phyloP scores from a whole-genome alignment of 768 basidiomycete genomes.

The Ramaria sp. region DNA sequence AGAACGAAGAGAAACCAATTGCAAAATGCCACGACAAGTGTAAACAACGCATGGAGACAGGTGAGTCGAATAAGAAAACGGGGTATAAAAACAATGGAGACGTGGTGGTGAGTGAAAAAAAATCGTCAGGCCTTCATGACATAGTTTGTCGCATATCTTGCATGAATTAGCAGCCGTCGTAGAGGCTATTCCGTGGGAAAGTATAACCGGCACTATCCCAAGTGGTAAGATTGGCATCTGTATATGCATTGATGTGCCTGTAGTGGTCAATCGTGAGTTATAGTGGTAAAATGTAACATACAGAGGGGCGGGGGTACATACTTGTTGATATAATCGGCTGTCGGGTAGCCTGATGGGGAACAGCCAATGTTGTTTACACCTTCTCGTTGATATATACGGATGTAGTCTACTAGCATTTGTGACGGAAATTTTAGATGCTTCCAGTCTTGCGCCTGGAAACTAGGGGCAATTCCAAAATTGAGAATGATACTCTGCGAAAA shows the following conservation, averaged over 20 bases:
- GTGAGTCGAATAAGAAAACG: no score
- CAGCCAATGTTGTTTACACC: conserved; percentile 69
- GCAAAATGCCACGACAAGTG: no score
- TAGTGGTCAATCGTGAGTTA: not conserved
- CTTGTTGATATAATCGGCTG: conserved; percentile 67
- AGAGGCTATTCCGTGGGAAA: conserved; percentile 57
- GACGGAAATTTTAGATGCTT: conserved; percentile 66
- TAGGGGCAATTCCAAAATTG: conserved; percentile 72
- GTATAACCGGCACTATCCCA: conserved; percentile 70
- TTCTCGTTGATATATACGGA: conserved; percentile 77
- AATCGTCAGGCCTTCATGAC: not conserved
- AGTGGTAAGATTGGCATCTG: conserved; percentile 75
- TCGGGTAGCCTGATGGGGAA: conserved; percentile 69
- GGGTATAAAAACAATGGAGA: no score
- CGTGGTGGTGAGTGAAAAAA: not conserved
- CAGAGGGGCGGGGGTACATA: conserved; percentile 18
- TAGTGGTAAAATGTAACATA: not conserved
- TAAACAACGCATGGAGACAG: no score
- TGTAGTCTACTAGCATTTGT: conserved; percentile 79
- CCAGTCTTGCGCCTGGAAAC: conserved; percentile 68
- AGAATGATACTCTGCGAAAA: conserved; percentile 60
- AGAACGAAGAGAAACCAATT: no score
- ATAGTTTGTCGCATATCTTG: not conserved
- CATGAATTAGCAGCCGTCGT: conserved; percentile 22
- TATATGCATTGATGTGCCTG: conserved; percentile 50